A percentile compares a stretch with the other conserved stretches of the same genome.
phyloP scores from a whole-genome alignment of 75 land plant species.

The Cryptomeria japonica region DNA sequence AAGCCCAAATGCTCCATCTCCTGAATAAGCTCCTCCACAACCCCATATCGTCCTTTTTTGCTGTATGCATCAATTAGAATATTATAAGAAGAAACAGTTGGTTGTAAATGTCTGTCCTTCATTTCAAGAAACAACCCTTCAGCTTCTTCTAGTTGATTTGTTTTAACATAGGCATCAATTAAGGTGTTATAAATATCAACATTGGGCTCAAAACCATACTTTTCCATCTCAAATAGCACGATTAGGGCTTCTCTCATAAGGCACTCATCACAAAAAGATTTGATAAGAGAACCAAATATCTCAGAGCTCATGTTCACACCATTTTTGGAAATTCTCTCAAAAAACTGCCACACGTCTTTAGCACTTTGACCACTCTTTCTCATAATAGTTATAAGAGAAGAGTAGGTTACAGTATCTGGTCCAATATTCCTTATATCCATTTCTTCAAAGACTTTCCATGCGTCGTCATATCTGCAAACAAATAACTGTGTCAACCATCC shows the following conservation, averaged over 20 bases:
- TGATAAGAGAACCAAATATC: slow-evolving; percentile 64
- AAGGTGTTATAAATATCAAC: slow-evolving; percentile 71
- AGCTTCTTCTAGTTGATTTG: slow-evolving; percentile 76
- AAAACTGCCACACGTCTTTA: slow-evolving; percentile 71
- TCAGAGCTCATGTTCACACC: slow-evolving; percentile 57
- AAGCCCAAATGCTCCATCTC: slow-evolving; percentile 67
- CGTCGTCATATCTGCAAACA: slow-evolving; percentile 66
- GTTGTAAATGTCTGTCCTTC: slow-evolving; percentile 53
- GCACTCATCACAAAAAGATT: slow-evolving; percentile 78
- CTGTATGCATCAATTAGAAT: slow-evolving; percentile 72
- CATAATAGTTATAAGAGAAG: slow-evolving; percentile 59
- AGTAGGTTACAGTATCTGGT: slow-evolving; percentile 79
- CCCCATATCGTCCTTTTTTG: slow-evolving; percentile 55
- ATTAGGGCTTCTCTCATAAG: slow-evolving; percentile 70
- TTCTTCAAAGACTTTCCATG: slow-evolving; percentile 47
- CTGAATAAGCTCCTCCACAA: slow-evolving; percentile 54
- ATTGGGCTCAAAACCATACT: slow-evolving; percentile 53
- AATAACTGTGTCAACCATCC: neutral
- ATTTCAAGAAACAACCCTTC: slow-evolving; percentile 82
- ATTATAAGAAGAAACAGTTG: slow-evolving; percentile 61
- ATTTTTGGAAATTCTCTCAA: slow-evolving; percentile 51
- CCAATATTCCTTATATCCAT: slow-evolving; percentile 52
- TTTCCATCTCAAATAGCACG: slow-evolving; percentile 71
- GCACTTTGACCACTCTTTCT: slow-evolving; percentile 45
- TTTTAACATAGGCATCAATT: slow-evolving; percentile 69